Conservation (phyloP, 2,329 filamentous ascomycete genomes). For the Trichoderma atroviride region DNA sequence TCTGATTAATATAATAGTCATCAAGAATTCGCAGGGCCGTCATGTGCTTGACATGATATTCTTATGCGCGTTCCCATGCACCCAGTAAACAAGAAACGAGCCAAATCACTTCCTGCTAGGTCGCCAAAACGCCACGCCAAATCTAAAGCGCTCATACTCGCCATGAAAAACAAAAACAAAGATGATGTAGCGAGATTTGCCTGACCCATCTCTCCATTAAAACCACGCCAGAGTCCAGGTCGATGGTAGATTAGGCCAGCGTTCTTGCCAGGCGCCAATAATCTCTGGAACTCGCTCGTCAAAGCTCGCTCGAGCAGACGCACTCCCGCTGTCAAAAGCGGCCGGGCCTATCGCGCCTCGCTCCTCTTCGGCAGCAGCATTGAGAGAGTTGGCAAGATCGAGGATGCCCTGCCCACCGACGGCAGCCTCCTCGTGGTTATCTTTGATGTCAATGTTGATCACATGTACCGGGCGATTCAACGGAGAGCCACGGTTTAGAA, state of each 20-base stretch:
- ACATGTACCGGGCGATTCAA: conserved; percentile 94
- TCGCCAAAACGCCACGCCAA: conserved; percentile 26
- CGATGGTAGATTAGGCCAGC: conserved; percentile 87
- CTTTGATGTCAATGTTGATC: conserved; percentile 97
- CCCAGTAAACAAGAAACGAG: not conserved
- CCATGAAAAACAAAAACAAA: not conserved
- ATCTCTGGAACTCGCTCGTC: conserved; percentile 94
- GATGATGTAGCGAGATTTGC: not conserved
- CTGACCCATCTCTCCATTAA: conserved; percentile 46
- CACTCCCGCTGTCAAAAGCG: conserved; percentile 70
- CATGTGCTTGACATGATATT: not conserved
- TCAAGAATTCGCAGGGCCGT: not conserved
- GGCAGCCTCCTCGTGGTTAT: conserved; percentile 95
- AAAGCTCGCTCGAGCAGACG: conserved; percentile 72
- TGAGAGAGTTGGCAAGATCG: conserved; percentile 84
- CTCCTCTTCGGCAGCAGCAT: conserved; percentile 78
- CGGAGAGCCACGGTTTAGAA: conserved; percentile 80
- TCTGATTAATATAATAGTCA: not conserved
- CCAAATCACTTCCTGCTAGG: not conserved
- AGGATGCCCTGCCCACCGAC: conserved; percentile 89
- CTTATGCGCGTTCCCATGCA: not conserved
- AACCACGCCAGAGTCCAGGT: conserved; percentile 97
- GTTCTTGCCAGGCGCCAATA: conserved; percentile 88
- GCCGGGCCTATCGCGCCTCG: conserved; percentile 64
- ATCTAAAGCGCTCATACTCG: not conserved